Evolutionary conservation across 2,329 filamentous ascomycete genomes (phyloP).

Genomic region (Pezicula carpinea): DNA sequence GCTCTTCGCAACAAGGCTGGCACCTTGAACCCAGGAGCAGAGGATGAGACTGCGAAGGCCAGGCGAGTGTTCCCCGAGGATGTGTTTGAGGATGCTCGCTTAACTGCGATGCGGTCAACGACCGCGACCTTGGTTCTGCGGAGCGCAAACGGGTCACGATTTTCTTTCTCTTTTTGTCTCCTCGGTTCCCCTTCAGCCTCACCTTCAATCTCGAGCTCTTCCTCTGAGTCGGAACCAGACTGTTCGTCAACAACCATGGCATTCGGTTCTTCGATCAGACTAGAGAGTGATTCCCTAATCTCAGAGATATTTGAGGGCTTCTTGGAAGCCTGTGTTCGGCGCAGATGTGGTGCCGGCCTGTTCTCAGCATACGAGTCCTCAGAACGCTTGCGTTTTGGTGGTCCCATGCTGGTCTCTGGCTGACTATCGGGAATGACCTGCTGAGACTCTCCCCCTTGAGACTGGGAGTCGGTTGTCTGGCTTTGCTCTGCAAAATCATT

Average conservation of each 20-base stretch:
- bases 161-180: slow-evolving; percentile 23
- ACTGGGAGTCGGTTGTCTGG: slow-evolving; percentile 32
- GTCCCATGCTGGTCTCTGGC: slow-evolving; percentile 28
- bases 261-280: slow-evolving; percentile 70
- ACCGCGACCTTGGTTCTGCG: slow-evolving; percentile 42
- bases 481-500: slow-evolving; percentile 44
- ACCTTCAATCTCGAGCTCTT: slow-evolving; percentile 46
- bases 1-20: slow-evolving; percentile 69
- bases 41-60: slow-evolving; percentile 48
- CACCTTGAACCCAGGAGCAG: slow-evolving; percentile 53
- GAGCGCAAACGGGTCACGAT: slow-evolving; percentile 27
- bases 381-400: slow-evolving; percentile 35
- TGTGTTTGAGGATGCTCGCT: slow-evolving; percentile 46
- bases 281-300: slow-evolving; percentile 78
- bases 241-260: slow-evolving; percentile 38
- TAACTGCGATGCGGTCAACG: slow-evolving; percentile 70
- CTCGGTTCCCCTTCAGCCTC: slow-evolving; percentile 42
- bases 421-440: slow-evolving; percentile 46
- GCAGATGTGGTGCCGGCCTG: slow-evolving; percentile 54
- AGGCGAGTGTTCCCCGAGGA: slow-evolving; percentile 37
- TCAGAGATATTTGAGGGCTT: slow-evolving; percentile 74
- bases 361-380: slow-evolving; percentile 38
- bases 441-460: slow-evolving; percentile 27
- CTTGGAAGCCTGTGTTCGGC: slow-evolving; percentile 55
- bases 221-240: slow-evolving; percentile 49